Evolutionary conservation across 352 stramenopile species (phyloP).

Genomic region (Phytophthora syringae): DNA sequence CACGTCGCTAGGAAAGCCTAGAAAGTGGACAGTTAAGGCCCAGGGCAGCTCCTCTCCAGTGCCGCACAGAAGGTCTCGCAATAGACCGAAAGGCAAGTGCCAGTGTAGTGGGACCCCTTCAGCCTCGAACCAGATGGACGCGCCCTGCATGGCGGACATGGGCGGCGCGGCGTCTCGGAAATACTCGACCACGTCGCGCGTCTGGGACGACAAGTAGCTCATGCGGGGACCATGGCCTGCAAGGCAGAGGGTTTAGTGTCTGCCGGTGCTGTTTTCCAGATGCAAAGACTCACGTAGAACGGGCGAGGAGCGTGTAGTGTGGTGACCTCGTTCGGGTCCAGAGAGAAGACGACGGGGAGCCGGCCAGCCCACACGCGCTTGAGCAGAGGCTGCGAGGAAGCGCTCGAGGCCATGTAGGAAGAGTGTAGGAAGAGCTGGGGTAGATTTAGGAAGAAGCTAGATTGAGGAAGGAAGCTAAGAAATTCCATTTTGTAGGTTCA

Average conservation of each 20-base stretch:
- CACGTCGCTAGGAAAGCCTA: conserved; percentile 64
- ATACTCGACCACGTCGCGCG: conserved; percentile 78
- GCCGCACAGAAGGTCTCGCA: conserved; percentile 63
- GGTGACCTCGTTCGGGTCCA: conserved; percentile 79
- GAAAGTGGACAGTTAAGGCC: conserved; percentile 81
- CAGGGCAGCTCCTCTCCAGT: conserved; percentile 52
- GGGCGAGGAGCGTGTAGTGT: conserved; percentile 78
- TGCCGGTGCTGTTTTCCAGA: not conserved
- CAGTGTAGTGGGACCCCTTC: conserved; percentile 71
- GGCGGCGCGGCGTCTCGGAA: conserved; percentile 77
- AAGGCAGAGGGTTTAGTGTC: conserved; percentile 4
- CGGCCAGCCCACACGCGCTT: conserved; percentile 65
- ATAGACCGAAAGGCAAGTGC: conserved; percentile 79
- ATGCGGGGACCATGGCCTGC: conserved; percentile 84
- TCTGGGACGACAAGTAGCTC: conserved; percentile 81
- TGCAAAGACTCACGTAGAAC: conserved; percentile 68
- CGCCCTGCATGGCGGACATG: conserved; percentile 56
- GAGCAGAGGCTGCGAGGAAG: conserved; percentile 1
- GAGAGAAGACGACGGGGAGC: conserved; percentile 78
- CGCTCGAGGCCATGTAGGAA: no score
- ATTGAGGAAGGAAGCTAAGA: no score
- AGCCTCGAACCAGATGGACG: conserved; percentile 77
- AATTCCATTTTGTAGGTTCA: no score
- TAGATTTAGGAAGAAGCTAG: no score
- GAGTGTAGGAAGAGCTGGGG: no score